These are phyloP conservation scores for Cryptococcus maquisensis DNA, from an alignment of 1,284 basidiomycete species.

Conservation along the genomic window DNA sequence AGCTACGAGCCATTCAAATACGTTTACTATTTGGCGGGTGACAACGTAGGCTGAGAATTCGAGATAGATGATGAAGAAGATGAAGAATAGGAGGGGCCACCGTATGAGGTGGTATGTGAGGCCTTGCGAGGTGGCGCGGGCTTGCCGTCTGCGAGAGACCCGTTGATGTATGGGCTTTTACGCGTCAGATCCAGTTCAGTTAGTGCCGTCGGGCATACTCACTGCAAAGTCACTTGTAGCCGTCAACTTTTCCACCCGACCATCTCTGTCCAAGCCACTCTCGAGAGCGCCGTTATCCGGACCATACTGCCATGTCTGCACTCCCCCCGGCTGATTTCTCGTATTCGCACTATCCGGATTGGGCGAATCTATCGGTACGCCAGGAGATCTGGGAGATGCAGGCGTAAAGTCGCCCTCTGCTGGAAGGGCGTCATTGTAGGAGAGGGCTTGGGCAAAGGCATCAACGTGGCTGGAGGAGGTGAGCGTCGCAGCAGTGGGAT, in stretches of 20 bases:
- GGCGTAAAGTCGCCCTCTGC: slow-evolving; percentile 33
- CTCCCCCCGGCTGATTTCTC: neutral
- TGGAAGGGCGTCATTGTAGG: slow-evolving; percentile 29
- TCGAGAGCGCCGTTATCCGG: slow-evolving; percentile 23
- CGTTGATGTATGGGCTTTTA: slow-evolving; percentile 68
- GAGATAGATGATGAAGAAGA: slow-evolving; percentile 76
- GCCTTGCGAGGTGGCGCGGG: slow-evolving; percentile 53
- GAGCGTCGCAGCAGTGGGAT: neutral
- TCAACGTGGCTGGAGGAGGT: slow-evolving; percentile 36
- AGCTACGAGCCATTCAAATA: slow-evolving; percentile 84
- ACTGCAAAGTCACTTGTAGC: slow-evolving; percentile 84
- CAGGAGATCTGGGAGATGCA: slow-evolving; percentile 27
- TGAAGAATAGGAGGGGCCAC: slow-evolving; percentile 68
- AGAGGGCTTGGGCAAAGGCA: slow-evolving; percentile 45
- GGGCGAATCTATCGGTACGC: slow-evolving; percentile 13
- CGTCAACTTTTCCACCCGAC: slow-evolving; percentile 67
- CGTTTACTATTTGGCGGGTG: slow-evolving; percentile 84
- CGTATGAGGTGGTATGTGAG: slow-evolving; percentile 74
- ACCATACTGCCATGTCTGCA: slow-evolving; percentile 30
- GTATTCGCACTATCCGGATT: neutral
- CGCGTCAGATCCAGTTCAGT: neutral
- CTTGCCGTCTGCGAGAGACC: slow-evolving; percentile 50
- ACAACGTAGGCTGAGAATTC: slow-evolving; percentile 85
- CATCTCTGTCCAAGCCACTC: slow-evolving; percentile 19
- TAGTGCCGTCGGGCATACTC: slow-evolving; percentile 8